Evolutionary conservation across 176 grass and related monocot genomes (phyloP), one percentile per base, ranked within the genome.

Genomic region (Triticum monococcum): DNA sequence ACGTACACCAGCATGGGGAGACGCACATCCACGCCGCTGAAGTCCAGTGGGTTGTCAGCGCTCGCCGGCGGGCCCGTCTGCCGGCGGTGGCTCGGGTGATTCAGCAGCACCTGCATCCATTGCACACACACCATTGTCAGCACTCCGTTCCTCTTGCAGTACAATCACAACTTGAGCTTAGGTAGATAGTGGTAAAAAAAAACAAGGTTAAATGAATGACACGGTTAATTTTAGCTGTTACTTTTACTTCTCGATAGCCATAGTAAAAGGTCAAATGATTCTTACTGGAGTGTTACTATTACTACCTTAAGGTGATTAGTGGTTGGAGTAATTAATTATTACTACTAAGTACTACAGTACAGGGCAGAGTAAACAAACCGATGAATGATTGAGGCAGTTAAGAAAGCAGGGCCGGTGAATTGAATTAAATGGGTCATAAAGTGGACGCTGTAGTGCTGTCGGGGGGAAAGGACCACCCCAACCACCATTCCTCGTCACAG

Each of bases 1-100:
- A 98, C 91, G 72, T 95, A 95, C 3, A 95, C 93, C 37, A 95
- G 83, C 90, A 95, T 92, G 0, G 93, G 93, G 1, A 95, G 64
- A 0, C 93, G 90, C 3, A 87, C 79, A 80, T 95, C 93, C 2
- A 95, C 90, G 23, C 23, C 61, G 80, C 85, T 90, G 18, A 90
- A 86, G 80, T 95, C 93, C 48, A 95, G 77, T 7, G 90, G 83
- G 81, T 89, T 83, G 54, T 90, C 73, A 17, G 79, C 83, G 86
- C 82, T 92, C 87, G 91, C 90, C 45, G 80, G 79, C 68, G 79
- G 86, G 50, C 93, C 93, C 1, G 62, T 64, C 77, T 90, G 78
- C 0, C 82, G n/a, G 4, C 23, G 28, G 65, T 90, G 83, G 63
- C 83, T 92, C 52, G 93, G 90, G 23, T 87, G 90, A 76, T 90